phyloP scores from a whole-genome alignment of 805 yeast genomes.

The Monosporozyma siamensis region DNA sequence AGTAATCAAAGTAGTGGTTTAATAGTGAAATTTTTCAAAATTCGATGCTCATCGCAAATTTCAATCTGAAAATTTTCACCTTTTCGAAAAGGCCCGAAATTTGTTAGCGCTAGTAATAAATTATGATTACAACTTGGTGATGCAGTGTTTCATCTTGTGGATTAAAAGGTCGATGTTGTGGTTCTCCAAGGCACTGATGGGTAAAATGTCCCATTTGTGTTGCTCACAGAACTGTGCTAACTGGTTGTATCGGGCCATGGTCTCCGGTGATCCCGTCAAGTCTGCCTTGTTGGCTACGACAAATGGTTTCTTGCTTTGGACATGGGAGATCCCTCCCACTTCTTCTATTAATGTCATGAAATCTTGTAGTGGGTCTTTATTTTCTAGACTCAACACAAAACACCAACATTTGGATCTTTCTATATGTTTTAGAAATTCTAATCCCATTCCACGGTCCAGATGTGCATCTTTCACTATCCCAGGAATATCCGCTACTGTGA shows the following conservation, averaged over 20 bases:
- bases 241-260: constrained; percentile 33
- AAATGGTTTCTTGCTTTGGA: constrained; percentile 52
- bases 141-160: constrained; percentile 54
- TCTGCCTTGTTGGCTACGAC: constrained; percentile 96
- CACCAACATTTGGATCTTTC: constrained; percentile 87
- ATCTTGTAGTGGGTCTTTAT: constrained; percentile 56
- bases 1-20: neutral
- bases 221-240: constrained; percentile 39
- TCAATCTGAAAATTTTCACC: constrained; percentile 6
- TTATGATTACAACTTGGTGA: neutral
- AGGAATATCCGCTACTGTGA: constrained; percentile 96
- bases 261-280: constrained; percentile 30
- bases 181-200: constrained; percentile 69
- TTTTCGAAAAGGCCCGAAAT: too few species aligned
- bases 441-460: constrained; percentile 82
- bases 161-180: constrained; percentile 69
- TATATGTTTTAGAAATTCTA: constrained; percentile 83
- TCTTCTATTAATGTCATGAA: constrained; percentile 56
- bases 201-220: constrained; percentile 59
- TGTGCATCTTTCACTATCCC: constrained; percentile 89
- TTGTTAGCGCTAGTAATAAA: too few species aligned
- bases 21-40: neutral
- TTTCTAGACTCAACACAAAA: constrained; percentile 74
- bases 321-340: constrained; percentile 51
- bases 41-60: constrained; percentile 20